Conservation (phyloP, 768 basidiomycete genomes). For the Xerocomus spinulosus region DNA sequence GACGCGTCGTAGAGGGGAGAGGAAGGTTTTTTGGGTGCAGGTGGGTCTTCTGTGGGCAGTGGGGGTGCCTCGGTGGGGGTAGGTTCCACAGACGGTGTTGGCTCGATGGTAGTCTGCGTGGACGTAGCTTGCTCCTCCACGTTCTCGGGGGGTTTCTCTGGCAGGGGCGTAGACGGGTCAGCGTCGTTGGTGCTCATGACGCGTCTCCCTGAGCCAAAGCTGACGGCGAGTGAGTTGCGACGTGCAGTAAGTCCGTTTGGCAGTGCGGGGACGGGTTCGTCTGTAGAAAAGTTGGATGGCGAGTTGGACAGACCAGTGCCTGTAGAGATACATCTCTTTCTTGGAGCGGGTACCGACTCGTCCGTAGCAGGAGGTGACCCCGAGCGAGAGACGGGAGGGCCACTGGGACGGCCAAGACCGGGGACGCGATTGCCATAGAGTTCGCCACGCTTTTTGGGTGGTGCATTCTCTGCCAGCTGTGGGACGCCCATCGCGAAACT, state of each 20-base stretch:
- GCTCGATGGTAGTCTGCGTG: too few relatives aligned
- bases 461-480: conserved; percentile 43
- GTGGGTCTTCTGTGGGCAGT: conserved; percentile 1
- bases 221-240: conserved; percentile 29
- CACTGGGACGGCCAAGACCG: conserved; percentile 23
- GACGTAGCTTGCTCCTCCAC: too few relatives aligned
- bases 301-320: conserved; percentile 19
- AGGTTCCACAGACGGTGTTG: too few relatives aligned
- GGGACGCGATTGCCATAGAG: conserved; percentile 71
- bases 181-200: conserved; percentile 17
- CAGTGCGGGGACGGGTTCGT: conserved; percentile 25
- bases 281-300: conserved; percentile 5
- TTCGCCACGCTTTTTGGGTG: conserved; percentile 54
- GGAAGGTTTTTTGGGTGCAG: background rate
- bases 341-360: conserved; percentile 14
- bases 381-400: conserved; percentile 9
- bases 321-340: conserved; percentile 30
- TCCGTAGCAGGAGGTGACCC: conserved; percentile 16
- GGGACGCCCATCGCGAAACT: conserved; percentile 69
- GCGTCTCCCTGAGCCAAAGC: conserved; percentile 21
- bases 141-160: conserved; percentile 11
- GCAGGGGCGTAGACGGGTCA: too few relatives aligned
- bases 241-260: conserved; percentile 15
- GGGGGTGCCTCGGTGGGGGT: too few relatives aligned
- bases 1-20: background rate